Evolutionary conservation across 164 flowering plant species (phyloP).

Genomic region (Berberis vulgaris): DNA sequence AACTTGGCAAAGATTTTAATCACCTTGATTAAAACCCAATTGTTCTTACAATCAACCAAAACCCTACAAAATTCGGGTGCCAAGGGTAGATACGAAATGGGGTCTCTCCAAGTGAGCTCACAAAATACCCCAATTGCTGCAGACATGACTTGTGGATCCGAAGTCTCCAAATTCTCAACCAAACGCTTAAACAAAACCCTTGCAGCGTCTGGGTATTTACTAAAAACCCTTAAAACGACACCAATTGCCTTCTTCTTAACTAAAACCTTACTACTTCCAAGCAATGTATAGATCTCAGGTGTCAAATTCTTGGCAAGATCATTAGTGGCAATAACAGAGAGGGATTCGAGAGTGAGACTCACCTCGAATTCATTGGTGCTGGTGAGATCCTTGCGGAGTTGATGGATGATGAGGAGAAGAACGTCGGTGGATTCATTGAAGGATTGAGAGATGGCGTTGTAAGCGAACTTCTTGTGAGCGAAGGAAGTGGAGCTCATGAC

Average conservation of each 20-base stretch:
- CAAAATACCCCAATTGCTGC: conserved; percentile 81
- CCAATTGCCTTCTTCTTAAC: conserved; percentile 66
- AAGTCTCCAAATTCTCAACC: conserved; percentile 75
- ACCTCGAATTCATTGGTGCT: conserved; percentile 51
- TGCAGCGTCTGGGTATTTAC: conserved; percentile 64
- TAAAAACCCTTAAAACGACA: conserved; percentile 56
- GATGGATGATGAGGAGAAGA: conserved; percentile 68
- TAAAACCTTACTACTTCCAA: conserved; percentile 36
- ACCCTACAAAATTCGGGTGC: conserved; percentile 89
- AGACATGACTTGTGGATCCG: conserved; percentile 42
- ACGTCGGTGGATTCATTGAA: conserved; percentile 65
- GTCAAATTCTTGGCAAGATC: conserved; percentile 77
- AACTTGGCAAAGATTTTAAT: conserved; percentile 70
- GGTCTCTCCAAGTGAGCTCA: conserved; percentile 56
- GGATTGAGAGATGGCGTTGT: conserved; percentile 64
- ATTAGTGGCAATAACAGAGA: conserved; percentile 43
- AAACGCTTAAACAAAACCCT: conserved; percentile 81
- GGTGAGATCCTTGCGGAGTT: conserved; percentile 71
- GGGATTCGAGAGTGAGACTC: conserved; percentile 55
- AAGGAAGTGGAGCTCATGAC: conserved; percentile 54
- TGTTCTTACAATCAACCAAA: conserved; percentile 75
- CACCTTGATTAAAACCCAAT: conserved; percentile 92
- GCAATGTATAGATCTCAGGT: conserved; percentile 54
- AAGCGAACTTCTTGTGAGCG: conserved; percentile 56
- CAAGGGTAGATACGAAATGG: conserved; percentile 63